Conservation (phyloP, 2,329 filamentous ascomycete species). For the Trematosphaeria pertusa region DNA sequence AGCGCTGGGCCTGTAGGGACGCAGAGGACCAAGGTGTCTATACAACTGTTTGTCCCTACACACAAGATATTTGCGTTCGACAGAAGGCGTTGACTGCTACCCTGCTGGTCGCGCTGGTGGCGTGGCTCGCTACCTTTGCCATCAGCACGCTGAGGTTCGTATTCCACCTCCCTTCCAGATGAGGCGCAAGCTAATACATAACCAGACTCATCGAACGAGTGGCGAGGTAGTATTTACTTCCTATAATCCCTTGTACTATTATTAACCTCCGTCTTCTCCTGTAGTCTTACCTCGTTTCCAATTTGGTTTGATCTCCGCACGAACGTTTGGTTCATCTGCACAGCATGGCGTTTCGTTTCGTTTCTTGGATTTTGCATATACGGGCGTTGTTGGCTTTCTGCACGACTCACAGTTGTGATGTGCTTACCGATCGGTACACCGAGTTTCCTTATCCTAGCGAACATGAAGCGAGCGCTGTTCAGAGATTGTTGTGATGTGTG, state of each 20-base stretch:
- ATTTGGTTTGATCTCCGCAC: constrained; percentile 2
- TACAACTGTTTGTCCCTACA: constrained; percentile 31
- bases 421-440: background rate
- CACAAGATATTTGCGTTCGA: constrained; percentile 62
- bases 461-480: no score
- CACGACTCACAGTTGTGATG: background rate
- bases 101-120: constrained; percentile 79
- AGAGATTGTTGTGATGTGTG: no score
- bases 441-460: background rate
- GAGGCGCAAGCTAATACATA: background rate
- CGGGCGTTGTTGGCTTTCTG: background rate
- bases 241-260: constrained; percentile 4
- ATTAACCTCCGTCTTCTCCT: background rate
- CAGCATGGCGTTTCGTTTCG: constrained; percentile 13
- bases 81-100: constrained; percentile 78
- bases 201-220: constrained; percentile 15
- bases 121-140: constrained; percentile 90
- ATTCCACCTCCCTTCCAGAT: background rate
- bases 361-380: background rate
- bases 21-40: constrained; percentile 9
- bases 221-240: constrained; percentile 7
- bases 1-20: constrained; percentile 59
- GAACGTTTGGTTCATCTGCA: constrained; percentile 1
- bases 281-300: background rate
- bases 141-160: constrained; percentile 65